Evolutionary conservation across 331 rosid species (phyloP), one percentile per base, ranked within the genome.

Genomic region (Cucumis variabilis): DNA sequence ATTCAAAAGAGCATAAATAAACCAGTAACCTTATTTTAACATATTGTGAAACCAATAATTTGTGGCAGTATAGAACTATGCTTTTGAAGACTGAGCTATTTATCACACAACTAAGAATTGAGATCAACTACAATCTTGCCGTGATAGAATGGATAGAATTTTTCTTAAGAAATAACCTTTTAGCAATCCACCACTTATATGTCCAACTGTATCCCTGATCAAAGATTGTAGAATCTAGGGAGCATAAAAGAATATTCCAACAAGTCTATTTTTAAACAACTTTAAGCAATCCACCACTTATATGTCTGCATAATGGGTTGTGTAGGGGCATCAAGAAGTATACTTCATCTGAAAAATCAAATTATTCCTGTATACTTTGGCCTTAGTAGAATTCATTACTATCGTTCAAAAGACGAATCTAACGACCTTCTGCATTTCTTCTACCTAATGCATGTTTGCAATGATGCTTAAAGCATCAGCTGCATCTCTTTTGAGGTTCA

Each of bases 401-500:
- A 37, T 41, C 2, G 13, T 76, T 76, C 62, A 76, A 48, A 48
- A 76, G 82, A 46, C 33, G 7, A 27, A 70, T 70, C 44, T 46
- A 70, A n/a, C n/a, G n/a, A 46, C 82, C 63, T 44, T 73, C 48
- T 11, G 55, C 21, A 7, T n/a, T 76, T 76, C 58, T 76, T 30
- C 58, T 48, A 76, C 37, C 63, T 50, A 48, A 76, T 76, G 63
- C 13, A n/a, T 21, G 82, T 11, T 44, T 44, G 62, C 1, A 76
- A 46, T 20, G 4, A 44, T 13, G 82, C 20, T 76, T 1, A 48
- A 11, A 76, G 82, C 82, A 14, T 73, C 82, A 76, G 48, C 21
- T 74, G 80, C 80, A 74, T 74, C 27, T 74, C 53, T 74, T 74
- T 41, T 23, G 23, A 74, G 82, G 30, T 76, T 76, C 82, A 76